phyloP scores from a whole-genome alignment of 768 basidiomycete species.

The Amanita pseudoporphyria region DNA sequence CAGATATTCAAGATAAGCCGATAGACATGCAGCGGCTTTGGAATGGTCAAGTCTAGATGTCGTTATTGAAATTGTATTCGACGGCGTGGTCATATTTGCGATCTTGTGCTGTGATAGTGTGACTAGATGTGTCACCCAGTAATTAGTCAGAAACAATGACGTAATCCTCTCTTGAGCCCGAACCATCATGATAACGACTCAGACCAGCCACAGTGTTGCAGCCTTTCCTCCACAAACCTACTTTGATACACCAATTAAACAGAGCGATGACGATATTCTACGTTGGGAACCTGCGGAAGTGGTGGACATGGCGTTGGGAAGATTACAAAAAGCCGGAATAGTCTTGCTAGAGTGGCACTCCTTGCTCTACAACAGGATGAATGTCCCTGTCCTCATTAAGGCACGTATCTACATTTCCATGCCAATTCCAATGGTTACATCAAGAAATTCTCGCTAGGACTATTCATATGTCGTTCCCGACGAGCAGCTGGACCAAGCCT shows the following conservation, averaged over 20 bases:
- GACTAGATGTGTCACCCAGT: slow-evolving; percentile 19
- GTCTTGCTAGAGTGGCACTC: slow-evolving; percentile 19
- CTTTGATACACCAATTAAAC: slow-evolving; percentile 2
- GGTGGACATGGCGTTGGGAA: slow-evolving; percentile 18
- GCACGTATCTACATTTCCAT: slow-evolving; percentile 10
- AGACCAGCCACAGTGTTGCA: not conserved
- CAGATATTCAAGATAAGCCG: slow-evolving; percentile 12
- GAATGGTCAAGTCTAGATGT: slow-evolving; percentile 13
- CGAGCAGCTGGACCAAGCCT: slow-evolving; percentile 13
- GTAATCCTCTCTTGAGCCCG: too few species aligned
- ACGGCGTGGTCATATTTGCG: not conserved
- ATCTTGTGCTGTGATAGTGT: not conserved
- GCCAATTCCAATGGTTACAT: not conserved
- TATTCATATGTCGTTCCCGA: slow-evolving; percentile 18
- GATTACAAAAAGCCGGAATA: slow-evolving; percentile 13
- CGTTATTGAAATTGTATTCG: slow-evolving; percentile 11
- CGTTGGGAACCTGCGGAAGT: slow-evolving; percentile 13
- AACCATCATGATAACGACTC: not conserved
- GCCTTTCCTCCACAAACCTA: slow-evolving; percentile 2
- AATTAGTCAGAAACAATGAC: too few species aligned
- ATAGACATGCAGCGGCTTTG: slow-evolving; percentile 12
- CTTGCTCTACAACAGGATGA: slow-evolving; percentile 18
- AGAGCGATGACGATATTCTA: slow-evolving; percentile 6
- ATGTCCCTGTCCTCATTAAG: slow-evolving; percentile 17
- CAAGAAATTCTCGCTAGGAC: not conserved